Evolutionary conservation across 371 early-diverging fungal genomes (phyloP).

Genomic region (Blyttiomyces sp.): DNA sequence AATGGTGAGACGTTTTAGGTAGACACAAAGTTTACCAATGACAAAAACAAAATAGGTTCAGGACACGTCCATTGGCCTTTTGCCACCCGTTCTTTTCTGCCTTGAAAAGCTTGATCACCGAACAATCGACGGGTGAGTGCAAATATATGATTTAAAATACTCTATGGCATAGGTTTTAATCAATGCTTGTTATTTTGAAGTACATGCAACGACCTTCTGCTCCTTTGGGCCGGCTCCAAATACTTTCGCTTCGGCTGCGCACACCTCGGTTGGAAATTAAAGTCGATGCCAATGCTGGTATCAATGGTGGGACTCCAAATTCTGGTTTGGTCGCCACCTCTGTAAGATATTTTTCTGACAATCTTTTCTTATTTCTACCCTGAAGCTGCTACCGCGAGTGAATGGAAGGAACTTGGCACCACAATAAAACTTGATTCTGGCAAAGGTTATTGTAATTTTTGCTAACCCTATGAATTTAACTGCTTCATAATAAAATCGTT

Average conservation of each 20-base stretch:
- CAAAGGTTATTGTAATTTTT: no score
- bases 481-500: no score
- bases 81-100: not conserved
- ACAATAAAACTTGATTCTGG: constrained; percentile 12
- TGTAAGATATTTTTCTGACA: no score
- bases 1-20: no score
- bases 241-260: not conserved
- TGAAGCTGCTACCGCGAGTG: not conserved
- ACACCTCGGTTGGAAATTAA: not conserved
- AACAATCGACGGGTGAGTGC: constrained; percentile 1
- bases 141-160: no score
- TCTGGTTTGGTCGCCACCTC: not conserved
- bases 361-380: no score
- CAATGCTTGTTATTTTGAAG: no score
- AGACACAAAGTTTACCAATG: no score
- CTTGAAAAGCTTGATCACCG: not conserved
- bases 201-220: constrained; percentile 1
- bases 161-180: no score
- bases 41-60: no score
- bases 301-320: constrained; percentile 1
- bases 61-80: not conserved
- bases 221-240: not conserved
- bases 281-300: not conserved
- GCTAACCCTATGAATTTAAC: no score
- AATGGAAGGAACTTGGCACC: not conserved